Conservation (phyloP, 2,329 filamentous ascomycete species). For the Dothistroma septosporum region DNA sequence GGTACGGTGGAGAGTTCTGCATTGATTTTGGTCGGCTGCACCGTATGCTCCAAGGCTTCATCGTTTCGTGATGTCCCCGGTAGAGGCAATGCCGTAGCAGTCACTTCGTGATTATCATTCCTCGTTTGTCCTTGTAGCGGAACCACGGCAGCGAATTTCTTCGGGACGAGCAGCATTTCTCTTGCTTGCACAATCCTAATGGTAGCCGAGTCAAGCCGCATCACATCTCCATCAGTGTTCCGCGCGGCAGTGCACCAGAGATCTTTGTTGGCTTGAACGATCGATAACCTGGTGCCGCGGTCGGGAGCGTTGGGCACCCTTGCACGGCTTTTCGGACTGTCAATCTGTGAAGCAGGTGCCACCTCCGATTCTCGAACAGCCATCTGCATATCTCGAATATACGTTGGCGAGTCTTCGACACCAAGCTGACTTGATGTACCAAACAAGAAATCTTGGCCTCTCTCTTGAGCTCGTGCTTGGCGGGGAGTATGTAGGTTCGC, state of each 20-base stretch:
- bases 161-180: background rate
- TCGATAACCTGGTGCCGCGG: slow-evolving; percentile 27
- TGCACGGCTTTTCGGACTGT: slow-evolving; percentile 23
- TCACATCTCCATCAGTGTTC: slow-evolving; percentile 54
- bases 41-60: background rate
- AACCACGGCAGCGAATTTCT: background rate
- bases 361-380: slow-evolving; percentile 58
- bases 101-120: background rate
- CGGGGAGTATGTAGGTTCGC: slow-evolving; percentile 59
- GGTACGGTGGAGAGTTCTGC: background rate
- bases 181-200: background rate
- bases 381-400: slow-evolving; percentile 58
- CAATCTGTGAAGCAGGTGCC: slow-evolving; percentile 25
- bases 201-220: slow-evolving; percentile 1
- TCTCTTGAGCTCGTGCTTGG: slow-evolving; percentile 62
- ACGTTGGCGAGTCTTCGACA: slow-evolving; percentile 64
- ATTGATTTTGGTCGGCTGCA: background rate
- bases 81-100: background rate
- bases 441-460: slow-evolving; percentile 73
- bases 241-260: slow-evolving; percentile 71
- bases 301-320: slow-evolving; percentile 29
- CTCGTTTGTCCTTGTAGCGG: background rate
- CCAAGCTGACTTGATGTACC: slow-evolving; percentile 82
- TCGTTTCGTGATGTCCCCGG: background rate
- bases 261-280: slow-evolving; percentile 36